A percentile compares a stretch with the other conserved stretches of the same genome.
Evolutionary conservation across 805 yeast genomes (phyloP).

Genomic region (Kodamaea sagamina): DNA sequence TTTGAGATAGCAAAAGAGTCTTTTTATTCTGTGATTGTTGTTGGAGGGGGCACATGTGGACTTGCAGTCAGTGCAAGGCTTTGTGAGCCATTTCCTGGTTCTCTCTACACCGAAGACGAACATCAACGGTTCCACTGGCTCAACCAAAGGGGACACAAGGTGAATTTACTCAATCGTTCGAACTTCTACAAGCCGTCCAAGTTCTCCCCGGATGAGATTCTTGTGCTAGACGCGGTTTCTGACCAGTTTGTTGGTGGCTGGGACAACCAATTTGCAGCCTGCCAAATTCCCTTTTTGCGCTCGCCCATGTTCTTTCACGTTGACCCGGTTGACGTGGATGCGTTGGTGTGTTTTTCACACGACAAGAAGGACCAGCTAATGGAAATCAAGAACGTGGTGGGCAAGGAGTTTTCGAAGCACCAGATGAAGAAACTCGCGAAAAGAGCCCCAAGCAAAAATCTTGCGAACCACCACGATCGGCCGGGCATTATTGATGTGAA

Average conservation of each 20-base stretch:
- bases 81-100: constrained; percentile 44
- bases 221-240: constrained; percentile 38
- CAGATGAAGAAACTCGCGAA: constrained; percentile 33
- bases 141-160: constrained; percentile 30
- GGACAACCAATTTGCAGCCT: constrained; percentile 44
- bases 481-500: constrained; percentile 43
- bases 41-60: constrained; percentile 51
- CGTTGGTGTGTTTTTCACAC: constrained; percentile 43
- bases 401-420: constrained; percentile 46
- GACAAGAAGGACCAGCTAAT: constrained; percentile 28
- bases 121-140: constrained; percentile 51
- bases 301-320: constrained; percentile 53
- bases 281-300: constrained; percentile 44
- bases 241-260: constrained; percentile 43
- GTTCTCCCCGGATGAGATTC: constrained; percentile 29
- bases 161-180: constrained; percentile 20
- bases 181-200: constrained; percentile 18
- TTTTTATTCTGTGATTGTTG: constrained; percentile 39
- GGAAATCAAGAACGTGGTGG: constrained; percentile 47
- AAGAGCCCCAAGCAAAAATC: constrained; percentile 17
- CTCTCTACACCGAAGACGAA: constrained; percentile 48
- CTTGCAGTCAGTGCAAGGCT: constrained; percentile 43
- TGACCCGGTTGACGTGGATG: constrained; percentile 47
- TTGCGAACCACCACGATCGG: constrained; percentile 24
- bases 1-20: constrained; percentile 18